A percentile compares a stretch with the other conserved stretches of the same genome.
Conservation (phyloP, 768 basidiomycete genomes). For the Peribolospora kevripleyi region DNA sequence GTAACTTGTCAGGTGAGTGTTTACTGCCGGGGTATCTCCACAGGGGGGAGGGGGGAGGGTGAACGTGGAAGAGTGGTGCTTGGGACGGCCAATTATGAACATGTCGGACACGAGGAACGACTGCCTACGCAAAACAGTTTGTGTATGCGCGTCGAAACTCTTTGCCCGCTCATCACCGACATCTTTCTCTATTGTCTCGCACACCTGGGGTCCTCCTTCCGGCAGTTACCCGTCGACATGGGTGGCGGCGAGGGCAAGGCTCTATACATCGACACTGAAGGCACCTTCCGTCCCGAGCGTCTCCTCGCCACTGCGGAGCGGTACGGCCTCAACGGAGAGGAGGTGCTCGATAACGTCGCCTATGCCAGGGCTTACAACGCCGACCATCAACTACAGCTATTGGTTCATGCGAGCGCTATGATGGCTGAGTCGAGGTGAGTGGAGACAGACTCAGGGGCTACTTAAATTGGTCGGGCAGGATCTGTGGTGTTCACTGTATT, state of each 20-base stretch:
- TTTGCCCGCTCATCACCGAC: not conserved
- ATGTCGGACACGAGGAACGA: too few species aligned
- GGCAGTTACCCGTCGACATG: conserved; percentile 67
- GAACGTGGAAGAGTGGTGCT: too few species aligned
- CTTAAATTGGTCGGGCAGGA: too few species aligned
- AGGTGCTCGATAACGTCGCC: conserved; percentile 92
- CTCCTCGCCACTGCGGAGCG: conserved; percentile 83
- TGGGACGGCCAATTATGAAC: too few species aligned
- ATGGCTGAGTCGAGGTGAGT: conserved; percentile 90
- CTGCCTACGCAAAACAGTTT: too few species aligned
- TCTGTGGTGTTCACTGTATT: too few species aligned
- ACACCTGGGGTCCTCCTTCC: not conserved
- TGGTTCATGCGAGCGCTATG: conserved; percentile 82
- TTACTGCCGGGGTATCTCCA: not conserved
- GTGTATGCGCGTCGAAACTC: too few species aligned
- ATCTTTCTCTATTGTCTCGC: not conserved
- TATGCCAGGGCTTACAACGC: conserved; percentile 97
- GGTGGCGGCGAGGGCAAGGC: conserved; percentile 98
- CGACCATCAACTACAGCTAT: conserved; percentile 75
- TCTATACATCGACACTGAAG: conserved; percentile 95
- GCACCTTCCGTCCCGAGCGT: conserved; percentile 91
- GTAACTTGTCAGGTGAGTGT: conserved; percentile 62
- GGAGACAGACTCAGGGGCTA: not conserved
- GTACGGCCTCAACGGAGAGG: conserved; percentile 89
- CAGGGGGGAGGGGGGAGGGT: not conserved